A percentile compares a stretch with the other conserved stretches of the same genome.
Conservation (phyloP, 495 filamentous ascomycete genomes). For the Elaphomyces granulatus region DNA sequence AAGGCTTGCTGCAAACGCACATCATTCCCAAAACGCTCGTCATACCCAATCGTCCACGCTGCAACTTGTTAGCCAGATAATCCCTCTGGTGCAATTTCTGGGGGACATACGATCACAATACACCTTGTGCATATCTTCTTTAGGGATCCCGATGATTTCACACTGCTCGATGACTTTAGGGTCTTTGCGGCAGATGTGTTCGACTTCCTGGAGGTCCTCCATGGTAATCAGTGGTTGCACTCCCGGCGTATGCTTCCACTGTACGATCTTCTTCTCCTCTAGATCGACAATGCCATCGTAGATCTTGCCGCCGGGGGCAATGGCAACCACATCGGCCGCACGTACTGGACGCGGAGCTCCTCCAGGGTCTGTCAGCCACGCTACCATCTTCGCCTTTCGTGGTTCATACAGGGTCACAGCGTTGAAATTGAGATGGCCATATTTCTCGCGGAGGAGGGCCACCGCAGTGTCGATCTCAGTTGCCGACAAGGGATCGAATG, state of each 20-base stretch:
- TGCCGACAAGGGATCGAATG: constrained; percentile 69
- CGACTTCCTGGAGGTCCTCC: constrained; percentile 86
- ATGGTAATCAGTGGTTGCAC: constrained; percentile 90
- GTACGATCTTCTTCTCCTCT: constrained; percentile 49
- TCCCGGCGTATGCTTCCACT: constrained; percentile 65
- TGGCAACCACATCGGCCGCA: constrained; percentile 75
- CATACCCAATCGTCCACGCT: constrained; percentile 95
- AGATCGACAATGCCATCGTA: constrained; percentile 80
- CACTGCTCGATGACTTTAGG: constrained; percentile 91
- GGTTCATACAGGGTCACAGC: constrained; percentile 82
- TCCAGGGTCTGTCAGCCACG: constrained; percentile 57
- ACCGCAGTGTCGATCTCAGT: constrained; percentile 68
- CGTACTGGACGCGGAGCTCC: constrained; percentile 49
- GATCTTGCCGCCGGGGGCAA: constrained; percentile 62
- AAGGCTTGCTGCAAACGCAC: constrained; percentile 81
- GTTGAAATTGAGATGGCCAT: constrained; percentile 71
- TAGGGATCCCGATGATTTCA: constrained; percentile 68
- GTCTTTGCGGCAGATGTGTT: constrained; percentile 63
- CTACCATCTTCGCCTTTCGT: constrained; percentile 72
- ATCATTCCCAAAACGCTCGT: constrained; percentile 72
- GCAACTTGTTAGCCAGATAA: constrained; percentile 7
- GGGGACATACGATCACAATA: constrained; percentile 69
- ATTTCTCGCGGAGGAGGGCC: constrained; percentile 49
- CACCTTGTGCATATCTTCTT: constrained; percentile 80
- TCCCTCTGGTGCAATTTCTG: constrained; percentile 1